Evolutionary conservation across 148 eudicot species (phyloP), one percentile per base, ranked within the genome.

Genomic region (Euryodendron excelsum): DNA sequence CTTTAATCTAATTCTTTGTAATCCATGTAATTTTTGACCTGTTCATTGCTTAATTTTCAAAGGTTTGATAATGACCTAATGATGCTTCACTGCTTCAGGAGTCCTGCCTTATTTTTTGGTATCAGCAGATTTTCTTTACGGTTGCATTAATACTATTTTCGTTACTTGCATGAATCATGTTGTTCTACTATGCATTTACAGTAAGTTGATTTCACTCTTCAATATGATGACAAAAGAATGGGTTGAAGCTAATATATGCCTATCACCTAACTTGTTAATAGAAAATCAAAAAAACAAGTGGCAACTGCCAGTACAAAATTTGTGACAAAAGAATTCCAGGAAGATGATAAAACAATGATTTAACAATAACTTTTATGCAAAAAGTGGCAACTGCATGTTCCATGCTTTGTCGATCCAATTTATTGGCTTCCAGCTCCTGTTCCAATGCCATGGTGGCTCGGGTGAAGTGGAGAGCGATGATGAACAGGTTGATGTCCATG

Each of bases 401-500:
- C n/a, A n/a, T n/a, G n/a, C n/a, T n/a, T n/a, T n/a, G 27, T 39
- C 4, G 67, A 74, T 39, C 31, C 72, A 65, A 65, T 65, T 47
- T 48, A 28, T 66, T 36, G 48, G 47, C 72, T 76, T 44, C 59
- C 60, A 1, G 58, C 50, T 65, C 78, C 58, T 7, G 4, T 34
- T 69, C 53, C 23, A 12, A 31, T 14, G 8, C 76, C 81, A 59
- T 70, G 70, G 60, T 69, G 69, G 25, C 65, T 36, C 2, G 37
- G 73, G 10, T 68, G 79, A 48, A 11, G 20, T 6, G 74, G 56
- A 74, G 68, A 66, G 58, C 48, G 73, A 67, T 28, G 65, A 52
- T 47, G 73, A 14, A 4, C 20, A 44, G 31, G 48, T 44, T 3
- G 63, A 34, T 50, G 23, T 18, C 69, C 75, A 50, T 23, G 71